Conservation (phyloP, 1,284 basidiomycete genomes). For the Lignosus rhinocerotis region DNA sequence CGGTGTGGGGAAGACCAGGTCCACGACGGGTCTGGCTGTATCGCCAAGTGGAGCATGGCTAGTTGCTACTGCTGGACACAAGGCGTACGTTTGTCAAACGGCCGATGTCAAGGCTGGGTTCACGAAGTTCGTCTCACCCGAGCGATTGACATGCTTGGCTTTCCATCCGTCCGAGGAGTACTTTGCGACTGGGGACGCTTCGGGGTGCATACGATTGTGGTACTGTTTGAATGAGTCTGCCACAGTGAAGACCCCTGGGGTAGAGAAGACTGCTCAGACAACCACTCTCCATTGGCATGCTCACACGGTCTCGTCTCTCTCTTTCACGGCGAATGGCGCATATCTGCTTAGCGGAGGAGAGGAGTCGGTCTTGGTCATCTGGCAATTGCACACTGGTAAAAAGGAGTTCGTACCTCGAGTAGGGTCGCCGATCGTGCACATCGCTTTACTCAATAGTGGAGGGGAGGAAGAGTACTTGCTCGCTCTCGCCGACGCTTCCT, state of each 20-base stretch:
- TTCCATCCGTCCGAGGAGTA: slow-evolving; percentile 91
- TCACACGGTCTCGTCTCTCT: slow-evolving; percentile 87
- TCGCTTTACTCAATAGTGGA: slow-evolving; percentile 53
- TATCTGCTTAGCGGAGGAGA: slow-evolving; percentile 95
- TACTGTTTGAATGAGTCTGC: slow-evolving; percentile 78
- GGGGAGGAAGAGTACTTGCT: slow-evolving; percentile 88
- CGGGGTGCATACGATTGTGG: slow-evolving; percentile 89
- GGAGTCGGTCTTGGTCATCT: slow-evolving; percentile 93
- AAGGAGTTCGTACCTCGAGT: slow-evolving; percentile 92
- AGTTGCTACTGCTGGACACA: slow-evolving; percentile 78
- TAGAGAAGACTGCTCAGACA: slow-evolving; percentile 79
- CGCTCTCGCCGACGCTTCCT: slow-evolving; percentile 81
- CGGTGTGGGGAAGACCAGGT: slow-evolving; percentile 70
- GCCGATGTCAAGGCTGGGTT: slow-evolving; percentile 65
- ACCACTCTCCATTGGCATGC: slow-evolving; percentile 96
- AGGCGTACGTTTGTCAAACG: slow-evolving; percentile 76
- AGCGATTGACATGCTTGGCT: slow-evolving; percentile 82
- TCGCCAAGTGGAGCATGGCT: slow-evolving; percentile 84
- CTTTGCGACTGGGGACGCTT: slow-evolving; percentile 91
- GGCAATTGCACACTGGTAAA: slow-evolving; percentile 87
- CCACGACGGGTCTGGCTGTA: slow-evolving; percentile 63
- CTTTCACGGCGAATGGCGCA: slow-evolving; percentile 90
- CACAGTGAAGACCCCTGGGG: slow-evolving; percentile 50
- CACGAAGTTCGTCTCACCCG: slow-evolving; percentile 82
- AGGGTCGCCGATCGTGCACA: slow-evolving; percentile 81